Conservation (phyloP, 2,329 filamentous ascomycete genomes). For the Colletotrichum sp. region DNA sequence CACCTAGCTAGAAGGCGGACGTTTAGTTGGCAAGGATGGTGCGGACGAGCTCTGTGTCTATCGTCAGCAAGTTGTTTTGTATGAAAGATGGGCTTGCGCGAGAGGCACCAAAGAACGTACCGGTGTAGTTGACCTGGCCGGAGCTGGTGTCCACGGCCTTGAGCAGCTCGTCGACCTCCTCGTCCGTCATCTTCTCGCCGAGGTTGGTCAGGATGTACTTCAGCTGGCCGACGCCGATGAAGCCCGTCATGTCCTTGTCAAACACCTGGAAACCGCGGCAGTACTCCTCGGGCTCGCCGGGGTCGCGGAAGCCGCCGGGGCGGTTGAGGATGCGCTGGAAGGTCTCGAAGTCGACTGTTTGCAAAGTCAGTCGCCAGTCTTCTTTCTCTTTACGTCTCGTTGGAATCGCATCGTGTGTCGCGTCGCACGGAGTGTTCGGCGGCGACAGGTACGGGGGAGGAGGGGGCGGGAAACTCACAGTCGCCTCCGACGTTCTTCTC, state of each 20-base stretch:
- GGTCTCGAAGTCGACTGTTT: constrained; percentile 91
- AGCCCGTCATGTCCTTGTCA: constrained; percentile 98
- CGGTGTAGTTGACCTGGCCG: constrained; percentile 97
- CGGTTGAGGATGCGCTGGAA: constrained; percentile 97
- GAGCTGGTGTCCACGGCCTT: constrained; percentile 97
- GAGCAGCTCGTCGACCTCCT: constrained; percentile 97
- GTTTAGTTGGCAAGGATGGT: constrained; percentile 83
- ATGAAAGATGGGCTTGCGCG: rapidly evolving
- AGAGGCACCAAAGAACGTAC: constrained; percentile 51
- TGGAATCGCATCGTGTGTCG: background rate
- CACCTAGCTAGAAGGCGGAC: background rate
- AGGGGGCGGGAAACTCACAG: constrained; percentile 66
- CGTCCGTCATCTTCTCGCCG: constrained; percentile 99
- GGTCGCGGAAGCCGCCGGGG: constrained; percentile 96
- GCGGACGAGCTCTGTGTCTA: constrained; percentile 72
- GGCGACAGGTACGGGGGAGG: rapidly evolving
- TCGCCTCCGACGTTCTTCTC: constrained; percentile 90
- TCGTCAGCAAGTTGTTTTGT: background rate
- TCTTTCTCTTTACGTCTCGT: background rate
- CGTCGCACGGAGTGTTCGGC: background rate
- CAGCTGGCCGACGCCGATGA: constrained; percentile 96
- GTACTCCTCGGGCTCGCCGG: constrained; percentile 97
- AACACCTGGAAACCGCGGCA: constrained; percentile 99
- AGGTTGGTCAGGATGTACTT: constrained; percentile 98
- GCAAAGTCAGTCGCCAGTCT: constrained; percentile 7